A percentile compares a stretch with the other conserved stretches of the same genome.
Conservation (phyloP, 208 protist genomes). For the Acanthamoeba culbertsoni region DNA sequence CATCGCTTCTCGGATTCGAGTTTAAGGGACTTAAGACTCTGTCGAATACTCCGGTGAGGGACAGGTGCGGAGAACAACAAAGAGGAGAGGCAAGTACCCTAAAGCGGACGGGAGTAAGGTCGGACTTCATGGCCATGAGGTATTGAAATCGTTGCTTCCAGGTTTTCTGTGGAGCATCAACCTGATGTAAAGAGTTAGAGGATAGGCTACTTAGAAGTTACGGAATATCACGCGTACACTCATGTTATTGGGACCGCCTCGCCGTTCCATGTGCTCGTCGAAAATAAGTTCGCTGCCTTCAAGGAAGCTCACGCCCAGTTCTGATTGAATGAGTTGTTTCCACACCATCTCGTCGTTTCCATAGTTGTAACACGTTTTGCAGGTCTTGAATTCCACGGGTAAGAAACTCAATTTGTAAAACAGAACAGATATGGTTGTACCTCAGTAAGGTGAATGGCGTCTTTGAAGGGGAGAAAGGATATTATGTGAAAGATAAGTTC, state of each 20-base stretch:
- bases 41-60: background rate
- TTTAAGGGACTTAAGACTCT: too few relatives aligned
- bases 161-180: background rate
- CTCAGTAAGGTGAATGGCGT: background rate
- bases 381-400: background rate
- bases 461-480: slow-evolving; percentile 27
- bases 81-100: background rate
- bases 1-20: background rate
- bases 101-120: background rate
- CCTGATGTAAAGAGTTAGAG: too few relatives aligned
- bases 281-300: background rate
- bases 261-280: background rate
- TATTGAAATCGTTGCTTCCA: slow-evolving; percentile 8
- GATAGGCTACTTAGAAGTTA: too few relatives aligned
- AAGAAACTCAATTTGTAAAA: background rate
- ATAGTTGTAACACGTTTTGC: background rate
- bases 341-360: background rate
- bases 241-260: background rate
- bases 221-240: too few relatives aligned
- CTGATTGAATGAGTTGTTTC: background rate
- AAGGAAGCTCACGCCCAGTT: background rate
- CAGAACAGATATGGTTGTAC: background rate
- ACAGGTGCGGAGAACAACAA: background rate
- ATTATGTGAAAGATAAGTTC: background rate
- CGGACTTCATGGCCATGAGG: background rate